Evolutionary conservation across 768 basidiomycete genomes (phyloP), one percentile per base, ranked within the genome.

Genomic region (Podaxis sp.): DNA sequence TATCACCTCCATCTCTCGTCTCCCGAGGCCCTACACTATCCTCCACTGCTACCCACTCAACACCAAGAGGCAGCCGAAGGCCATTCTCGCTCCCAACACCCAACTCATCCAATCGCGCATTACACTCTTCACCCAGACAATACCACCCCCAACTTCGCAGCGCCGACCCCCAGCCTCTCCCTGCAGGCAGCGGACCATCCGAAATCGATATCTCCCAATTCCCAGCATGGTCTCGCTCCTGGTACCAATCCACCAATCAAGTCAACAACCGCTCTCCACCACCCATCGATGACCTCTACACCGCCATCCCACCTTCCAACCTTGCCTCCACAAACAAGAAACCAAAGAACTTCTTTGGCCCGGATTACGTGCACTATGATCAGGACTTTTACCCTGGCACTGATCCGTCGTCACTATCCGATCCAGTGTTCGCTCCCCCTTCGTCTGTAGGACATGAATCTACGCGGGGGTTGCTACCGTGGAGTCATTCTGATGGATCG

Each of bases 161-260:
- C 50, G 66, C 62, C 24, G 72, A 59, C 52, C 69, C 65, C 51
- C 67, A 57, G n/a, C 33, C 33, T 33, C 33, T 33, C 2, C 10
- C 0, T 33, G 10, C 37, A 37, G 70, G 41, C 67, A 59, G 41
- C 55, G 62, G 36, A 65, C 48, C 51, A 1, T 65, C 71, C 0
- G 85, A 87, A 65, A 80, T 87, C 44, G 86, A 88, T 69, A 79
- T 86, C 36, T 77, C 84, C 13, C 81, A 81, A 41, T 89, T 89
- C 71, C 88, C 89, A 15, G 76, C 81, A 17, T 89, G 85, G 83
- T 84, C 88, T 26, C 78, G 82, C 26, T 76, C 77, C 12, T 90
- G 87, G 88, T 89, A 89, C 69, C 73, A 78, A 50, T 57, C 71
- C 5, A 68, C 69, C 52, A 65, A 63, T 41, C 54, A 58, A 49